Evolutionary conservation across 768 basidiomycete species (phyloP).

Genomic region (Sistotremastrum suecicum): DNA sequence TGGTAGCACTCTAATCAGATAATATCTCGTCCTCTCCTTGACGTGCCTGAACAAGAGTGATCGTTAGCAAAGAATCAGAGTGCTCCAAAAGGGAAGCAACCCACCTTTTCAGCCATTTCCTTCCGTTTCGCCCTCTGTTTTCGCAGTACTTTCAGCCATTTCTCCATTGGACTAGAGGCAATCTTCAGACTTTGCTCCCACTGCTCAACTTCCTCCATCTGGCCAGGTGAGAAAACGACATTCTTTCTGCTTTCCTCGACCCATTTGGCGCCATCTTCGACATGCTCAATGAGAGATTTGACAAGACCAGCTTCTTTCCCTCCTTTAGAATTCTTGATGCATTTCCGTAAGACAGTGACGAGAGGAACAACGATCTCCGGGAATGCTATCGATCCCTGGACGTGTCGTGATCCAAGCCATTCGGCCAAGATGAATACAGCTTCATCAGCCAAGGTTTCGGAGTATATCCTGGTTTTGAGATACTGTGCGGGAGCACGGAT

Average conservation of each 20-base stretch:
- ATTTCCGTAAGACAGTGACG: slow-evolving; percentile 53
- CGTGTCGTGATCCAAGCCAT: slow-evolving; percentile 55
- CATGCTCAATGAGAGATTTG: slow-evolving; percentile 71
- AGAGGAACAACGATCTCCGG: slow-evolving; percentile 84
- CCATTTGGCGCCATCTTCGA: slow-evolving; percentile 78
- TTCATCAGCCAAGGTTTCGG: slow-evolving; percentile 76
- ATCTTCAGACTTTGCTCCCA: slow-evolving; percentile 54
- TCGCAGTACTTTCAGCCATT: slow-evolving; percentile 66
- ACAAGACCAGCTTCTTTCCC: slow-evolving; percentile 47
- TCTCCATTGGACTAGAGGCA: slow-evolving; percentile 64
- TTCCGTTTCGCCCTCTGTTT: slow-evolving; percentile 68
- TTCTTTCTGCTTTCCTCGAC: slow-evolving; percentile 53
- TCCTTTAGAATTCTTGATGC: slow-evolving; percentile 45
- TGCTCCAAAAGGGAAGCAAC: slow-evolving; percentile 3
- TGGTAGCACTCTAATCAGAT: slow-evolving; percentile 22
- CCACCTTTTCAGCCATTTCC: slow-evolving; percentile 62
- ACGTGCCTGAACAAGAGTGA: slow-evolving; percentile 35
- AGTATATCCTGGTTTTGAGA: slow-evolving; percentile 73
- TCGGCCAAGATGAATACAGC: slow-evolving; percentile 63
- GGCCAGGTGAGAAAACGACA: slow-evolving; percentile 65
- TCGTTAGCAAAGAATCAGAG: not conserved
- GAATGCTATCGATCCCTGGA: slow-evolving; percentile 83
- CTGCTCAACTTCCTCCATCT: slow-evolving; percentile 47
- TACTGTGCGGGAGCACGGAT: slow-evolving; percentile 86
- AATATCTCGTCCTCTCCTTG: slow-evolving; percentile 59